Conservation (phyloP, 2,329 filamentous ascomycete species). For the Arthrobotrys conoides region DNA sequence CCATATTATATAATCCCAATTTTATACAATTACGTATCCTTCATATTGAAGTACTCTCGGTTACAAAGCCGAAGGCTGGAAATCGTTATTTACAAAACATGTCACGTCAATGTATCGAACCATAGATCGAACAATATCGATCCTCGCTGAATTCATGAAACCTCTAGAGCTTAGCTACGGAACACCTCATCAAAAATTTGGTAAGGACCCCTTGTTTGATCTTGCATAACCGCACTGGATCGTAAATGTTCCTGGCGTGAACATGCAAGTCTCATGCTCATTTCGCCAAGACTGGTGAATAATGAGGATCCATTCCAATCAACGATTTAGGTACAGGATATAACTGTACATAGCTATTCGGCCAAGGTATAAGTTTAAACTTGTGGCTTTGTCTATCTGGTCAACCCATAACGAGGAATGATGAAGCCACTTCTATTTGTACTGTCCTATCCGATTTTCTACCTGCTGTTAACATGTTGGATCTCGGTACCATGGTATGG, state of each 20-base stretch:
- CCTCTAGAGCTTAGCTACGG: not conserved
- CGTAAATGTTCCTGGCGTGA: not conserved
- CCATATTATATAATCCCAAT: too few relatives aligned
- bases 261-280: not conserved
- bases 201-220: not conserved
- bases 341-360: not conserved
- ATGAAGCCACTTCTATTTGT: not conserved
- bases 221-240: not conserved
- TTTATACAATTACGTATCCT: too few relatives aligned
- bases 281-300: not conserved
- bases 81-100: too few relatives aligned
- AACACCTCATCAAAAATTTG: not conserved
- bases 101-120: not conserved
- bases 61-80: too few relatives aligned
- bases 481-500: not conserved
- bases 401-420: not conserved
- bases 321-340: not conserved
- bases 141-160: not conserved
- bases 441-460: not conserved
- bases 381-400: not conserved
- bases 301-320: conserved; percentile 3
- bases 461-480: too few relatives aligned
- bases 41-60: too few relatives aligned
- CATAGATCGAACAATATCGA: not conserved
- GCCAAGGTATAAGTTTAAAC: conserved; percentile 14